Evolutionary conservation across 164 flowering plant species (phyloP), one percentile per base, ranked within the genome.

Genomic region (Chimonanthus praecox): DNA sequence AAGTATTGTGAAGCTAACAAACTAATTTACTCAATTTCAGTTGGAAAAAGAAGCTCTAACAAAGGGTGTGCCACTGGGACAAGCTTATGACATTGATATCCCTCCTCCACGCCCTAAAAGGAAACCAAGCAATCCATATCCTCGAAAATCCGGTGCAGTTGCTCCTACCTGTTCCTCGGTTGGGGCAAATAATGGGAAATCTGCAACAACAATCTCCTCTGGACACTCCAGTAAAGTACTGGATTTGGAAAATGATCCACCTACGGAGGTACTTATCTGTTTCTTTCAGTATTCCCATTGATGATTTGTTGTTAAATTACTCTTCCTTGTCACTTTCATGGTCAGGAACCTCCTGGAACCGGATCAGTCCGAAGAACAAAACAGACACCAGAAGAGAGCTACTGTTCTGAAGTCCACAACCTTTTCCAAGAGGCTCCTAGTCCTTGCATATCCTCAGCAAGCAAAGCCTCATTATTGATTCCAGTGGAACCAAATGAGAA

Each of bases 31-130:
- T 43, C 61, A 49, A 70, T 78, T 83, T 68, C 92, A 95, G 99
- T 80, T 95, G 86, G 98, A 95, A 82, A 93, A 90, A 82, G 99
- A 91, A 76, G 98, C 98, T 71, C 76, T 78, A 74, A 78, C 80
- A 13, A 89, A 88, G 83, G 99, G 99, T 48, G 77, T 88, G 62
- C 89, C 94, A 6, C 75, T 87, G n/a, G 86, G 94, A 64, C 86
- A 92, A 83, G 82, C 91, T 70, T 78, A 83, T 71, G 92, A 91
- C 77, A 91, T 95, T 73, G 89, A 91, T 43, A 95, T 92, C 80
- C 99, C 99, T 71, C 99, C 99, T 79, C 99, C 99, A 54, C 96
- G 99, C 68, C 99, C 98, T 67, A 92, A 92, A 83, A 85, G 94
- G 80, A 95, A 95, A 79, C 98, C 98, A 68, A 88, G 81, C 81